Evolutionary conservation across 2,329 filamentous ascomycete genomes (phyloP).

Genomic region (Scolecobasidium constrictum): DNA sequence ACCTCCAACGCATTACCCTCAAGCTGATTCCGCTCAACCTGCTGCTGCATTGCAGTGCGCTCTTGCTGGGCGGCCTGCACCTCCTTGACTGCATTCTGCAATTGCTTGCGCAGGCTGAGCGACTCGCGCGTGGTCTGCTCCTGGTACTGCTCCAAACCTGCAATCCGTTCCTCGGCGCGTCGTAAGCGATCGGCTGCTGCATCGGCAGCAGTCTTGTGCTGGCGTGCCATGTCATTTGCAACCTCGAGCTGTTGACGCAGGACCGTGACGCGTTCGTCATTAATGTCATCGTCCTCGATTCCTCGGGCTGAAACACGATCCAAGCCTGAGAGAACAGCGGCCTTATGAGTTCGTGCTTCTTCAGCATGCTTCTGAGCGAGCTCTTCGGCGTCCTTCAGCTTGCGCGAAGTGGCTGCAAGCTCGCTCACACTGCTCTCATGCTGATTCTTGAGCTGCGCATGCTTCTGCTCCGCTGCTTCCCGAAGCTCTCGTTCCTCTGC

Average conservation of each 20-base stretch:
- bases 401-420: constrained; percentile 61
- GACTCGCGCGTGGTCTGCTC: constrained; percentile 94
- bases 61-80: constrained; percentile 69
- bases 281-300: constrained; percentile 37
- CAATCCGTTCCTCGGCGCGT: constrained; percentile 90
- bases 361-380: constrained; percentile 76
- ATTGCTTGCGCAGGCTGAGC: constrained; percentile 76
- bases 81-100: constrained; percentile 76
- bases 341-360: constrained; percentile 76
- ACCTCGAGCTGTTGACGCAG: constrained; percentile 71
- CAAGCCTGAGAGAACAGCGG: constrained; percentile 72
- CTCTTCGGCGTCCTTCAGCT: constrained; percentile 77
- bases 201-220: constrained; percentile 84
- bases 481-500: constrained; percentile 71
- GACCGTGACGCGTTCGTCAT: constrained; percentile 56
- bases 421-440: constrained; percentile 73
- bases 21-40: constrained; percentile 75
- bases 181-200: constrained; percentile 78
- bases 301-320: constrained; percentile 57
- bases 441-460: constrained; percentile 67
- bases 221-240: constrained; percentile 70
- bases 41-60: constrained; percentile 71
- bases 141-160: constrained; percentile 91
- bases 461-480: constrained; percentile 64
- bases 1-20: constrained; percentile 90